These are phyloP conservation scores for Macrophomina pseudophaseolina DNA, from an alignment of 2,329 filamentous ascomycete species.

Conservation along the genomic window DNA sequence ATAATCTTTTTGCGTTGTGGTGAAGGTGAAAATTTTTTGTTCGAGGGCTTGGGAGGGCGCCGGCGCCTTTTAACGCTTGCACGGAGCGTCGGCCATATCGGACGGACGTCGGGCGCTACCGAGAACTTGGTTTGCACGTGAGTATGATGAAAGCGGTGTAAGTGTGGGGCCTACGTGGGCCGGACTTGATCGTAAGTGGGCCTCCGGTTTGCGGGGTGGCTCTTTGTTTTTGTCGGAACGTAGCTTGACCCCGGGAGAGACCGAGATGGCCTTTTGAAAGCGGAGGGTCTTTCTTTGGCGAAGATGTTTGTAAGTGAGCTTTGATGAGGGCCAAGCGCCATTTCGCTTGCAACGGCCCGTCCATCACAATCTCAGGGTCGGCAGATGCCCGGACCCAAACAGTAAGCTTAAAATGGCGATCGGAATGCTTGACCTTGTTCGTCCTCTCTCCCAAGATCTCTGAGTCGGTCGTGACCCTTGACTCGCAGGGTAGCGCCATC, in stretches of 20 bases:
- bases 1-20: conserved; percentile 10
- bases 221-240: no score
- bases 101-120: neutral
- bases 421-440: neutral
- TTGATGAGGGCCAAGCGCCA: neutral
- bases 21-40: neutral
- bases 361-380: neutral
- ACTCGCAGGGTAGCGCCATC: neutral
- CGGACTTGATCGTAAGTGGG: no score
- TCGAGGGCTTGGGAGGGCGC: neutral
- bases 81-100: conserved; percentile 29
- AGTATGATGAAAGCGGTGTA: no score
- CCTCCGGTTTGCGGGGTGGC: no score
- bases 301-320: neutral
- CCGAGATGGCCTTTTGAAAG: no score
- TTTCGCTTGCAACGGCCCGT: neutral
- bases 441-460: neutral
- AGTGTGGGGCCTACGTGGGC: no score
- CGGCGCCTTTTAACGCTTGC: neutral
- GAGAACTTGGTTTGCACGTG: neutral
- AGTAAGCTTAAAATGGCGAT: neutral
- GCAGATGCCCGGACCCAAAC: neutral
- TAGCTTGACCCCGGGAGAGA: no score
- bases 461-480: neutral
- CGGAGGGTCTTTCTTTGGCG: neutral